phyloP scores from a whole-genome alignment of 2,329 filamentous ascomycete species.

The Trichophyton rubrum region DNA sequence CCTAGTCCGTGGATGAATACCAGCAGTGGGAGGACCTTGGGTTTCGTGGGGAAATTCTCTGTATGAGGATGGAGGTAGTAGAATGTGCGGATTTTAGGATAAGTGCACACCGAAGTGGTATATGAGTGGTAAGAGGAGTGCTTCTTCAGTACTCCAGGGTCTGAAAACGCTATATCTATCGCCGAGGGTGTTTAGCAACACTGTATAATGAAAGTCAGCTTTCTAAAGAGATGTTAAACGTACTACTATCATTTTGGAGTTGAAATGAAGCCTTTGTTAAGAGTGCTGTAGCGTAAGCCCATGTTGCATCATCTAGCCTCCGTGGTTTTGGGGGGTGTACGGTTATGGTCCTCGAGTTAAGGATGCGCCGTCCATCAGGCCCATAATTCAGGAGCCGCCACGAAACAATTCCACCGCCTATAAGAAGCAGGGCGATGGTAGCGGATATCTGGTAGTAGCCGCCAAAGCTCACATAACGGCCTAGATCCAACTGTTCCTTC shows the following conservation, averaged over 20 bases:
- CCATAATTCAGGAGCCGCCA: neutral
- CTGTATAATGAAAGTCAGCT: no score
- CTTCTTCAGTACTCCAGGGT: slow-evolving; percentile 69
- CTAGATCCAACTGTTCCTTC: neutral
- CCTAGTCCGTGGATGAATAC: slow-evolving; percentile 90
- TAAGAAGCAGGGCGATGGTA: neutral
- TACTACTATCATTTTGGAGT: no score
- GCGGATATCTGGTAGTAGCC: neutral
- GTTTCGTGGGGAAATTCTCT: slow-evolving; percentile 62
- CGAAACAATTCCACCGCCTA: neutral
- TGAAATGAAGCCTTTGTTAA: no score
- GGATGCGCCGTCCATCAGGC: neutral
- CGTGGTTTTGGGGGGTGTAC: neutral
- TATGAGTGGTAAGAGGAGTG: slow-evolving; percentile 61
- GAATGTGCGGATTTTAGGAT: slow-evolving; percentile 69
- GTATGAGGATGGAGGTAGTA: slow-evolving; percentile 70
- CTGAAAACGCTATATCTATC: slow-evolving; percentile 31
- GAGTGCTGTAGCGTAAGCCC: no score
- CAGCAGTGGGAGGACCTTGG: slow-evolving; percentile 64
- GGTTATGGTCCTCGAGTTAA: neutral
- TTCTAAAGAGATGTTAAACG: no score
- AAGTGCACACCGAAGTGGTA: slow-evolving; percentile 56
- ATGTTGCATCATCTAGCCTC: no score
- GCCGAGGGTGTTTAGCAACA: neutral
- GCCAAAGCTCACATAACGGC: neutral